These are phyloP conservation scores for Penicillium verrucosum DNA, from an alignment of 2,329 filamentous ascomycete species.

Conservation along the genomic window DNA sequence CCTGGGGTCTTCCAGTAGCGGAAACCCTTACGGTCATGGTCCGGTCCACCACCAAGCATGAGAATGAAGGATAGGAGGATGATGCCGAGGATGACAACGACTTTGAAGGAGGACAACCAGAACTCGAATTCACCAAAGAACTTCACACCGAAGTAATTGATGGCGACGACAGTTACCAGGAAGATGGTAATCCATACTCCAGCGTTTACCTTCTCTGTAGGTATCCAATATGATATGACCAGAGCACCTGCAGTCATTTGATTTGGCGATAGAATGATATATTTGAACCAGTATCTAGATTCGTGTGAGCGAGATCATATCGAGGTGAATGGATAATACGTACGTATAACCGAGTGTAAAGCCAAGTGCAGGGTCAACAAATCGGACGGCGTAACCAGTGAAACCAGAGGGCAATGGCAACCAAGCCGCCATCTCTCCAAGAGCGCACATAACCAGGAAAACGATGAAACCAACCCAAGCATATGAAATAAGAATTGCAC, in stretches of 20 bases:
- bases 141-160: slow-evolving; percentile 68
- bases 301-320: background rate
- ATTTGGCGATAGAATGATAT: slow-evolving; percentile 82
- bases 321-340: slow-evolving; percentile 16
- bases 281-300: slow-evolving; percentile 61
- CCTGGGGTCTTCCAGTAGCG: slow-evolving; percentile 64
- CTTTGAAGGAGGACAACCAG: slow-evolving; percentile 62
- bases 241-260: slow-evolving; percentile 77
- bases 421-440: slow-evolving; percentile 84
- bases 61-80: slow-evolving; percentile 65
- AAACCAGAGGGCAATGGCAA: slow-evolving; percentile 75
- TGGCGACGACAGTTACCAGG: slow-evolving; percentile 58
- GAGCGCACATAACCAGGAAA: slow-evolving; percentile 74
- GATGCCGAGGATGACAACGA: slow-evolving; percentile 62
- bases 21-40: slow-evolving; percentile 61
- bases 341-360: slow-evolving; percentile 73
- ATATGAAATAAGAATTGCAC: slow-evolving; percentile 45
- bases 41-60: slow-evolving; percentile 63
- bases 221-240: slow-evolving; percentile 75
- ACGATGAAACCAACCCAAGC: slow-evolving; percentile 56
- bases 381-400: slow-evolving; percentile 74
- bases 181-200: slow-evolving; percentile 77
- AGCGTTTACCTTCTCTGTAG: slow-evolving; percentile 64
- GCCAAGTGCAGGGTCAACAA: slow-evolving; percentile 75
- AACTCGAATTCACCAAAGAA: slow-evolving; percentile 68